These are phyloP conservation scores for Fonsecaea monophora DNA, from an alignment of 2,329 filamentous ascomycete genomes.

Conservation along the genomic window DNA sequence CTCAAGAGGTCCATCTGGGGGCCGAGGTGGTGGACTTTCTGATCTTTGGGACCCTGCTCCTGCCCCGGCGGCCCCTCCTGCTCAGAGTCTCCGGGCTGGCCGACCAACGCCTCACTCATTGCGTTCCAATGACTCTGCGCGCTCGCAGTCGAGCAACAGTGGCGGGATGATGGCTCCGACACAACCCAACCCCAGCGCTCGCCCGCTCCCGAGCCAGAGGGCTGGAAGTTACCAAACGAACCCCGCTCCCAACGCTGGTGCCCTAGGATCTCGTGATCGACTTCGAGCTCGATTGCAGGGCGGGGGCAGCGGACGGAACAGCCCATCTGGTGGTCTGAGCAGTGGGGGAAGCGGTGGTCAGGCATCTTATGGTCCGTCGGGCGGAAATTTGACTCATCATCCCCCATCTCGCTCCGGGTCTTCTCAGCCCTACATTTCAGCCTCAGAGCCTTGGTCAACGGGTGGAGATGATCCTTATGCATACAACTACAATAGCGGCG, in stretches of 20 bases:
- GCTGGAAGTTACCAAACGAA: conserved; percentile 74
- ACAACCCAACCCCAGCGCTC: conserved; percentile 47
- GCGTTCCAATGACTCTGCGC: conserved; percentile 31
- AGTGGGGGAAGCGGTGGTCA: conserved; percentile 25
- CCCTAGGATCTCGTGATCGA: conserved; percentile 58
- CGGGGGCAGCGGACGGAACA: conserved; percentile 47
- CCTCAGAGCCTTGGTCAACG: conserved; percentile 40
- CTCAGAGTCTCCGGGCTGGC: conserved; percentile 37
- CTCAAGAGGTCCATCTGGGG: conserved; percentile 47
- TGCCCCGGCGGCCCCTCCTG: conserved; percentile 39
- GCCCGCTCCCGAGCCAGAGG: conserved; percentile 74
- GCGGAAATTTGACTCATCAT: conserved; percentile 20
- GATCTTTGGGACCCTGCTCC: conserved; percentile 64
- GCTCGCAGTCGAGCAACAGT: conserved; percentile 30
- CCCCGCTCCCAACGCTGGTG: conserved; percentile 47
- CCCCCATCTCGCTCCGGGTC: conserved; percentile 23
- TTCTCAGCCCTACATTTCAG: conserved; percentile 38
- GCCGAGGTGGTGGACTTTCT: conserved; percentile 58
- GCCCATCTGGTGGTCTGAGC: conserved; percentile 32
- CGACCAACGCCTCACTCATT: conserved; percentile 44
- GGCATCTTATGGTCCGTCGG: conserved; percentile 26
- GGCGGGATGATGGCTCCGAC: conserved; percentile 22
- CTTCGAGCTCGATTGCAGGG: conserved; percentile 81
- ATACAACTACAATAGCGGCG: conserved; percentile 25
- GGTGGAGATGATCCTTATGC: conserved; percentile 32